Percentiles rank a stretch among this genome's conserved stretches.
Evolutionary conservation across 805 yeast species (phyloP).

Genomic region (Ogataea ganodermae): DNA sequence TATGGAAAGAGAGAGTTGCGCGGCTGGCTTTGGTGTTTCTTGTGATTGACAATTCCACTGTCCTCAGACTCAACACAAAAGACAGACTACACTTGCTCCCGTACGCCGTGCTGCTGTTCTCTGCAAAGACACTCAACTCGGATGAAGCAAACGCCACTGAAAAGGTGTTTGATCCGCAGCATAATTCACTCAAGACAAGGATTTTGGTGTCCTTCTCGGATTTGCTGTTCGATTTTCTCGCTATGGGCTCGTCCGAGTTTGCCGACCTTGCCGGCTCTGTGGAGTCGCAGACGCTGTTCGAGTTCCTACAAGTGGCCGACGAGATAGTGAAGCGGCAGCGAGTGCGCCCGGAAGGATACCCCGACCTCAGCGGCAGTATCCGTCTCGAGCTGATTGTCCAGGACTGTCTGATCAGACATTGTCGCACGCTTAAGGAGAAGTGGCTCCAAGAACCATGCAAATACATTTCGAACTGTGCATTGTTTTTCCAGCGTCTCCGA

Average conservation of each 20-base stretch:
- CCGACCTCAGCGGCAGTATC: not conserved
- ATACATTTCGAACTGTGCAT: conserved; percentile 1
- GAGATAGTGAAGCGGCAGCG: conserved; percentile 6
- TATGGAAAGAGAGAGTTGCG: conserved; percentile 18
- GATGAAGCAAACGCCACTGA: conserved; percentile 6
- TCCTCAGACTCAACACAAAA: conserved; percentile 6
- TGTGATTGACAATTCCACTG: conserved; percentile 20
- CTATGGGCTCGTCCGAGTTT: not conserved
- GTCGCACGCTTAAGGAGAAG: not conserved
- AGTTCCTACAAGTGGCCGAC: conserved; percentile 7
- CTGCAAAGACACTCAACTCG: conserved; percentile 11
- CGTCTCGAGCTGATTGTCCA: not conserved
- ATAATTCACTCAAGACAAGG: conserved; percentile 10
- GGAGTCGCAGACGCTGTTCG: not conserved
- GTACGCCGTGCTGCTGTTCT: conserved; percentile 13
- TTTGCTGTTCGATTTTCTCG: not conserved
- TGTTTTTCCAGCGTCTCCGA: not conserved
- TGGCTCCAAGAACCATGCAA: not conserved
- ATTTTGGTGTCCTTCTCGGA: conserved; percentile 15
- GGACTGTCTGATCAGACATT: conserved; percentile 1
- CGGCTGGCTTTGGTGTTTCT: conserved; percentile 14
- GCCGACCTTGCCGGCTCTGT: not conserved
- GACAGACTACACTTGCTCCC: conserved; percentile 7
- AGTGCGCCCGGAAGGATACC: not conserved
- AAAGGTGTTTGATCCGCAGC: conserved; percentile 15